Evolutionary conservation across 2,329 filamentous ascomycete species (phyloP).

Genomic region (Ophiostoma himal-ulmi): DNA sequence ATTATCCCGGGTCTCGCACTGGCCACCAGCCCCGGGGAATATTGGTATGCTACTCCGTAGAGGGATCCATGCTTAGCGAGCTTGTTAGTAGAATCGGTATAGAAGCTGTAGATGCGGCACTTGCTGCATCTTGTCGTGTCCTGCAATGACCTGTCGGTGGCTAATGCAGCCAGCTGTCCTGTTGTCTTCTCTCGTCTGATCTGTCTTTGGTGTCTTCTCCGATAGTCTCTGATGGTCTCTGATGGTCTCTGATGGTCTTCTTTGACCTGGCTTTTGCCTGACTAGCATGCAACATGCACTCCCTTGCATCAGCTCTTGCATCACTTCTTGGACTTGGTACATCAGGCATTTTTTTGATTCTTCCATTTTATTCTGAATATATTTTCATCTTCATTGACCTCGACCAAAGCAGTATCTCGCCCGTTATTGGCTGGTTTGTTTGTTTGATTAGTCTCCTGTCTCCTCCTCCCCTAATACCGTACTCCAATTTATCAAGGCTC

Average conservation of each 20-base stretch:
- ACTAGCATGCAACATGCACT: background rate
- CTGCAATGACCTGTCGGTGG: background rate
- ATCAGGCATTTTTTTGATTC: background rate
- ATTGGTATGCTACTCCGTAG: background rate
- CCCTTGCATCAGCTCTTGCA: background rate
- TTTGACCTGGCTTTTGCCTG: too few relatives aligned
- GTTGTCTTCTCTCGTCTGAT: background rate
- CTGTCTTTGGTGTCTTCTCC: background rate
- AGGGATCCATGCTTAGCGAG: background rate
- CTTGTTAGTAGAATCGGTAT: background rate
- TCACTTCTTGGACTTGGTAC: background rate
- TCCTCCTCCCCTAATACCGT: background rate
- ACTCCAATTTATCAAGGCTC: background rate
- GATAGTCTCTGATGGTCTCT: too few relatives aligned
- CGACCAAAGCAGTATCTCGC: conserved; percentile 7
- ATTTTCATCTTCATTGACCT: background rate
- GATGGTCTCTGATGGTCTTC: too few relatives aligned
- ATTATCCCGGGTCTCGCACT: conserved; percentile 1
- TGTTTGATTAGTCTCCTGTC: background rate
- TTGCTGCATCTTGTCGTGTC: background rate
- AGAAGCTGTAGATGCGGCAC: background rate
- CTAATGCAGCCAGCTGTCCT: background rate
- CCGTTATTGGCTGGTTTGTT: background rate
- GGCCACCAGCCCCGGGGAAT: background rate
- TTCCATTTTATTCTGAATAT: background rate